phyloP scores from a whole-genome alignment of 2,329 filamentous ascomycete species.

The Bipolaris zeicola region DNA sequence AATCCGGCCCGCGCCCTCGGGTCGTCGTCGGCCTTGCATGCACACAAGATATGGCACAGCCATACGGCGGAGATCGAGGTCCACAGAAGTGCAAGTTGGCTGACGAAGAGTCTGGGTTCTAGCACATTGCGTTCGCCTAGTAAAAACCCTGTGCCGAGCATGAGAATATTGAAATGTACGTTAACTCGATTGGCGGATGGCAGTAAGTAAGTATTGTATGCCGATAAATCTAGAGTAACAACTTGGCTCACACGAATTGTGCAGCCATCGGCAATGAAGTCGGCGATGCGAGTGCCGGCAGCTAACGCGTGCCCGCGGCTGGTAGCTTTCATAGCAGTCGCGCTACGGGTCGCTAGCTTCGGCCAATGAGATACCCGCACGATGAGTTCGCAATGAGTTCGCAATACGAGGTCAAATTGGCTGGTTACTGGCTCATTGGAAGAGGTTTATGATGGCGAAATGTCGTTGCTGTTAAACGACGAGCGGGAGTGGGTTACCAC shows the following conservation, averaged over 20 bases:
- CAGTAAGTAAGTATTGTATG: too few relatives aligned
- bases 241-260: not conserved
- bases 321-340: constrained; percentile 6
- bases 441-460: constrained; percentile 4
- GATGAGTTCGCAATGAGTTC: not conserved
- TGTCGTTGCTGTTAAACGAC: constrained; percentile 1
- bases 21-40: constrained; percentile 10
- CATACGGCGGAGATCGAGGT: not conserved
- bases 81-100: not conserved
- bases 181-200: not conserved
- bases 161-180: too few relatives aligned
- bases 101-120: not conserved
- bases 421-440: not conserved
- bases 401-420: not conserved
- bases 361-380: not conserved
- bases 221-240: not conserved
- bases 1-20: constrained; percentile 20
- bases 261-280: constrained; percentile 4
- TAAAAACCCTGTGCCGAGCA: not conserved
- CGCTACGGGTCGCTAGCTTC: constrained; percentile 8
- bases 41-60: constrained; percentile 5
- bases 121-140: too few relatives aligned
- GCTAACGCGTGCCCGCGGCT: constrained; percentile 9
- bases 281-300: constrained; percentile 9
- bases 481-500: constrained; percentile 1